Base-by-base conservation (phyloP, 441 rosid species). In the Populus hybrid region DNA sequence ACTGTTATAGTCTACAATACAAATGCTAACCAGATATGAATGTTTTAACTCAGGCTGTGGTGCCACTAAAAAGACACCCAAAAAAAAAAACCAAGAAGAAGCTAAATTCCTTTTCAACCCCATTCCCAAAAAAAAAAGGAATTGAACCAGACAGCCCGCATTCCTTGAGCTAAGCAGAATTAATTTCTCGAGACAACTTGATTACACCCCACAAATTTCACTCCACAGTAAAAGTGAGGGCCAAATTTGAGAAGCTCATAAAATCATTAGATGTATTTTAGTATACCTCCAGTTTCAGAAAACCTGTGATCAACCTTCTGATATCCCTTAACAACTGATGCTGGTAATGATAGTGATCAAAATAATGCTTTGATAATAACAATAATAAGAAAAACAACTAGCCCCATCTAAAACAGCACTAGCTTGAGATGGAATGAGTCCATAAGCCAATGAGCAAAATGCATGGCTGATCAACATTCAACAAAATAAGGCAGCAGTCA, bases 1-100 rank as follows among this genome's bases (percentile, higher is more conserved):
- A 69, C 61, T 30, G 16, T 57, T 71, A 79, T 53, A 82, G 59
- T 64, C 68, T 40, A 14, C 10, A 26, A 24, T 63, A 74, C n/a
- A 50, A 14, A 68, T 4, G 32, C 7, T 38, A 66, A n/a, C n/a
- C 32, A 21, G 26, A 40, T 46, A 42, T 67, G 16, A 76, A 35
- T 32, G 19, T 28, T 66, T 24, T 36, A 76, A 59, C 53, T n/a
- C 36, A 70, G 16, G n/a, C 10, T 28, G 2, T 53, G 23, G 67
- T 19, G 67, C 19, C 11, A 26, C 28, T n/a, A 79, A 64, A 75
- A 21, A 35, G 69, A 68, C 34, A 34, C 30, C 67, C 38, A 75
- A 59, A 34, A 64, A n/a, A 63, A 10, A 6, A 14, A 57, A 23
- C 4, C 9, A 50, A 14, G 8, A 50, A 50, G 59, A 53, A 53